A percentile compares a stretch with the other conserved stretches of the same genome.
Conservation (phyloP, 192 early-diverging fungal species). For the Linnemannia hyalina region DNA sequence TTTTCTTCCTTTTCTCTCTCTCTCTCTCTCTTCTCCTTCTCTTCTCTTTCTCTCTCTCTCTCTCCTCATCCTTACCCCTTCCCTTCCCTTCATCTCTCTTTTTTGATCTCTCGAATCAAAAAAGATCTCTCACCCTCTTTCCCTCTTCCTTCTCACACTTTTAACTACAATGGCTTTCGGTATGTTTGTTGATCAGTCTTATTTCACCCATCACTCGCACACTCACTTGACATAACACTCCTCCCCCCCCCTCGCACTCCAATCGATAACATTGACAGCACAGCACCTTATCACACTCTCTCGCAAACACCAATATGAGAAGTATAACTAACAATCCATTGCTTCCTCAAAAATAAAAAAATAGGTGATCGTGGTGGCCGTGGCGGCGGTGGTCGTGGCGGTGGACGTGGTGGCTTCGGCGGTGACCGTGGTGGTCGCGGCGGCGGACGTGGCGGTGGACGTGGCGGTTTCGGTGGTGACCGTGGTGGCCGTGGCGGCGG, state of each 20-base stretch:
- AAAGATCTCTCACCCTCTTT: slow-evolving; percentile 12
- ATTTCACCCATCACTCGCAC: background rate
- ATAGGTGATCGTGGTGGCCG: slow-evolving; percentile 55
- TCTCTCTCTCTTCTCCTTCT: background rate
- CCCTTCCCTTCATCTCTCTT: background rate
- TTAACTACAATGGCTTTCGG: slow-evolving; percentile 34
- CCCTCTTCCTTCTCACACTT: background rate
- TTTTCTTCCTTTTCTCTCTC: background rate
- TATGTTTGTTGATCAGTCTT: slow-evolving; percentile 10
- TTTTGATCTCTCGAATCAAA: slow-evolving; percentile 7
- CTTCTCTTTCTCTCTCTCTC: background rate
- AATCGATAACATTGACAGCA: background rate
- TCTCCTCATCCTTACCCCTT: background rate
- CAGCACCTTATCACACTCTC: no score
- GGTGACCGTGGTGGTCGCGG: slow-evolving; percentile 58
- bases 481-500: slow-evolving; percentile 67
- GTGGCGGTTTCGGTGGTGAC: slow-evolving; percentile 67
- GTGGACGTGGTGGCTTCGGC: slow-evolving; percentile 52
- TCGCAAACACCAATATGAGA: background rate
- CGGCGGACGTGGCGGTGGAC: slow-evolving; percentile 58
- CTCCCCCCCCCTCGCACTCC: background rate
- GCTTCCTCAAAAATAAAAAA: background rate
- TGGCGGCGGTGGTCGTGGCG: slow-evolving; percentile 31
- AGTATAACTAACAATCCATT: background rate
- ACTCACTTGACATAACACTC: background rate